Conservation (phyloP, 2,329 filamentous ascomycete species). For the Clonostachys byssicola region DNA sequence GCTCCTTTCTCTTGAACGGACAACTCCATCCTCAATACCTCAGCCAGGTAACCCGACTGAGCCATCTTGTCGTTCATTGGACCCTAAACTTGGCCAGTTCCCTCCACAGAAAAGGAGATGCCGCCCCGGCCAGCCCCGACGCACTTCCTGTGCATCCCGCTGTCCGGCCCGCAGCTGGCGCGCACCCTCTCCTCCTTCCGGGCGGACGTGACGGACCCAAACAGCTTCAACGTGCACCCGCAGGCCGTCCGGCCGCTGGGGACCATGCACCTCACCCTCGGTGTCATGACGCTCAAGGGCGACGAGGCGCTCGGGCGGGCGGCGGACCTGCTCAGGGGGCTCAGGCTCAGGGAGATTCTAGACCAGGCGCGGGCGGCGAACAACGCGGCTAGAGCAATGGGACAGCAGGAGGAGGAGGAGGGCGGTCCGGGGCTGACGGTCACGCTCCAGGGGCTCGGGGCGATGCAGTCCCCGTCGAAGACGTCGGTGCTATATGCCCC, state of each 20-base stretch:
- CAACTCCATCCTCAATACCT: neutral
- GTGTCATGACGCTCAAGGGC: slow-evolving; percentile 71
- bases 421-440: slow-evolving; percentile 25
- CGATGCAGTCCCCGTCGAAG: slow-evolving; percentile 55
- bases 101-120: neutral
- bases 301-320: slow-evolving; percentile 38
- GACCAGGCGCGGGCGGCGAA: slow-evolving; percentile 11
- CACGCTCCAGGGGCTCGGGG: slow-evolving; percentile 48
- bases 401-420: slow-evolving; percentile 3
- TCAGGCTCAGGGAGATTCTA: slow-evolving; percentile 34
- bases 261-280: slow-evolving; percentile 81
- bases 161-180: slow-evolving; percentile 65
- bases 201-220: slow-evolving; percentile 37
- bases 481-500: slow-evolving; percentile 63
- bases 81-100: no score
- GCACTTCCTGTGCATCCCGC: slow-evolving; percentile 74
- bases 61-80: neutral
- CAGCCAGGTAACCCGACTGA: neutral
- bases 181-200: slow-evolving; percentile 57
- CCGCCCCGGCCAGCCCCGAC: slow-evolving; percentile 42
- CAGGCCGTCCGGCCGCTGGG: slow-evolving; percentile 72
- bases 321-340: slow-evolving; percentile 26
- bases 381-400: slow-evolving; percentile 1
- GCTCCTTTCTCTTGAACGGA: neutral
- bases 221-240: slow-evolving; percentile 44